These are phyloP conservation scores for Beauveria medogensis DNA, from an alignment of 2,329 filamentous ascomycete genomes.

Conservation along the genomic window DNA sequence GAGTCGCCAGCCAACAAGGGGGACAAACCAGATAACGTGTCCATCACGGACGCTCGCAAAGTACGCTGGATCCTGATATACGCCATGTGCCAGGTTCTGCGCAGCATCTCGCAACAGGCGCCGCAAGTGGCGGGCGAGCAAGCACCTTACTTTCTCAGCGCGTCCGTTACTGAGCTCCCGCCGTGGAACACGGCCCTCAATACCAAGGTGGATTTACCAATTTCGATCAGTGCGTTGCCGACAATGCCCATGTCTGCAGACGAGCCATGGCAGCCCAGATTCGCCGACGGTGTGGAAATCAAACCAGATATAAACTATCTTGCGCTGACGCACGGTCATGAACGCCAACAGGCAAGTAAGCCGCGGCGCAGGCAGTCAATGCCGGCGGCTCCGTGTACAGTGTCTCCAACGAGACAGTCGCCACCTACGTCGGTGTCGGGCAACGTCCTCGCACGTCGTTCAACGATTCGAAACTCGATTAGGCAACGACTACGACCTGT, in stretches of 20 bases:
- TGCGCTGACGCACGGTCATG: slow-evolving; percentile 31
- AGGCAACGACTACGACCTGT: slow-evolving; percentile 13
- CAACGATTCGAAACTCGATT: slow-evolving; percentile 27
- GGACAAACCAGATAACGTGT: slow-evolving; percentile 46
- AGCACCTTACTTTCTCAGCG: slow-evolving; percentile 48
- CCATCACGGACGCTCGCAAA: slow-evolving; percentile 60
- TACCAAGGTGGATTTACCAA: slow-evolving; percentile 5
- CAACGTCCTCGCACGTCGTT: slow-evolving; percentile 22
- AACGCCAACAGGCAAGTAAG: neutral
- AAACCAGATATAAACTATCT: slow-evolving; percentile 51
- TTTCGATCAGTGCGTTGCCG: neutral
- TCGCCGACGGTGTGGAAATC: slow-evolving; percentile 28
- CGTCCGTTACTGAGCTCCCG: slow-evolving; percentile 34
- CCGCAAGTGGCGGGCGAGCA: slow-evolving; percentile 50
- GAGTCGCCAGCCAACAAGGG: slow-evolving; percentile 37
- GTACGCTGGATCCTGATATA: slow-evolving; percentile 74
- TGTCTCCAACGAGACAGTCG: slow-evolving; percentile 1
- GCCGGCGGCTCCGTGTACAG: slow-evolving; percentile 11
- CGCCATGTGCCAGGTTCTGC: slow-evolving; percentile 62
- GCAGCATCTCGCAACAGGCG: slow-evolving; percentile 53
- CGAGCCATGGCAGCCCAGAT: slow-evolving; percentile 1
- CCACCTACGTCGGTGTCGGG: slow-evolving; percentile 23
- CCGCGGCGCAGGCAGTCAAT: slow-evolving; percentile 1
- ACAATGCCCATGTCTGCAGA: slow-evolving; percentile 1
- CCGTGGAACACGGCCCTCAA: slow-evolving; percentile 35